phyloP scores from a whole-genome alignment of 306 rosid genomes.

The Trifolium dubium region DNA sequence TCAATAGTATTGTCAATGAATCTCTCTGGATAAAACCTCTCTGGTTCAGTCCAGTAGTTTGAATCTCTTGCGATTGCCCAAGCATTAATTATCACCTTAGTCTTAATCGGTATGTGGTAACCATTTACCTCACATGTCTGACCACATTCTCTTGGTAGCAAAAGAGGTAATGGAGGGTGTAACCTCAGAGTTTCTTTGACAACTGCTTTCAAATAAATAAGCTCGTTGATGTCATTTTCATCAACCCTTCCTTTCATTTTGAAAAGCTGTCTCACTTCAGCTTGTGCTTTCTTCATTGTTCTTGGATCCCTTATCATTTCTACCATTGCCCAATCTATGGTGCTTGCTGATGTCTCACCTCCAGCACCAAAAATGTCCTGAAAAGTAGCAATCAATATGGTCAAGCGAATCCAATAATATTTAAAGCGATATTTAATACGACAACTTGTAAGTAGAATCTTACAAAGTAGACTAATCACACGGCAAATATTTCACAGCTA shows the following conservation, averaged over 20 bases:
- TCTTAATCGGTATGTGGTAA: slow-evolving; percentile 39
- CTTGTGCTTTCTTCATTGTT: slow-evolving; percentile 45
- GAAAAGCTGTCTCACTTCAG: slow-evolving; percentile 25
- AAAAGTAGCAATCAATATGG: background rate
- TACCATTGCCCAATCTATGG: slow-evolving; percentile 47
- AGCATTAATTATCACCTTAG: slow-evolving; percentile 36
- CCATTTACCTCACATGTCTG: slow-evolving; percentile 40
- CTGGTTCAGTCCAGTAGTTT: slow-evolving; percentile 39
- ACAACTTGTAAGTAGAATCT: background rate
- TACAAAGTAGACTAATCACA: background rate
- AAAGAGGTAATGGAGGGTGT: slow-evolving; percentile 43
- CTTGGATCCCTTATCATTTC: slow-evolving; percentile 42
- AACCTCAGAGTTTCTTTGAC: slow-evolving; percentile 47
- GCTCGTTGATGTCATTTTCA: slow-evolving; percentile 17
- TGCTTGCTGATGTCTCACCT: slow-evolving; percentile 49
- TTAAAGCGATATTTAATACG: background rate
- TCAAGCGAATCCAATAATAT: background rate
- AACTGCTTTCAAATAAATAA: slow-evolving; percentile 49
- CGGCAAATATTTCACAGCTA: background rate
- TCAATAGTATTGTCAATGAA: slow-evolving; percentile 29
- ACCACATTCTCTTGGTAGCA: slow-evolving; percentile 44
- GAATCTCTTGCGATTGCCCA: slow-evolving; percentile 54
- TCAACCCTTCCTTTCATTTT: slow-evolving; percentile 19
- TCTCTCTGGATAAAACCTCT: slow-evolving; percentile 44
- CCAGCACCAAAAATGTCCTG: slow-evolving; percentile 47